Evolutionary conservation across 306 rosid genomes (phyloP), one percentile per base, ranked within the genome.

Genomic region (Fragaria iinumae): DNA sequence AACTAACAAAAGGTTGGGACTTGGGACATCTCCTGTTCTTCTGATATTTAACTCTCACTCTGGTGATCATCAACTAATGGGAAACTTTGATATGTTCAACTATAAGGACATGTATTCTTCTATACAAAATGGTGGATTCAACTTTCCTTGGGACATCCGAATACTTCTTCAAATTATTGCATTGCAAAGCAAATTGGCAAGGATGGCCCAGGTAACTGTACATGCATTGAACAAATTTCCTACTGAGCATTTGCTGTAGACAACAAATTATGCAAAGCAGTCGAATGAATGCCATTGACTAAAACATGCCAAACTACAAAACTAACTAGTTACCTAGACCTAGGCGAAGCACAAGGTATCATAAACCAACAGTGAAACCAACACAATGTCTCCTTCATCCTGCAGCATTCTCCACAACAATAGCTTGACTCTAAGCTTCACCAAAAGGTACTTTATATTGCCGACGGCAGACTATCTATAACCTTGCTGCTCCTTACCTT

Each of bases 401-500:
- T 36, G 83, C 72, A 53, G 69, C 76, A 78, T 65, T 63, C 80
- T 76, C 75, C 76, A 69, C 56, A 73, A 41, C 49, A 50, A 43
- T 64, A 67, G 23, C 74, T 72, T 49, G 76, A 65, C 73, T 80
- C 70, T 41, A 59, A 50, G 69, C 45, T 67, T 57, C 75, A 36
- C 69, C 69, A 64, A 16, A 60, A 73, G 20, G 34, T 78, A 75
- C 41, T 73, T 38, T 44, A 76, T 36, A 77, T 75, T 47, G 43
- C 43, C 60, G 73, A 11, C 47, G 70, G n/a, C 72, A 83, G 32
- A 79, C 87, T 90, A 90, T 87, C 93, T 80, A 43, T 64, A 88
- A 77, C 39, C 69, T 66, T 82, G 86, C 80, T 83, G 83, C 70
- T 89, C 96, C 84, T 88, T 86, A 55, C 75, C 76, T 84, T 95